These are phyloP conservation scores for Gillenia trifoliata DNA, from an alignment of 306 rosid species.

Conservation along the genomic window DNA sequence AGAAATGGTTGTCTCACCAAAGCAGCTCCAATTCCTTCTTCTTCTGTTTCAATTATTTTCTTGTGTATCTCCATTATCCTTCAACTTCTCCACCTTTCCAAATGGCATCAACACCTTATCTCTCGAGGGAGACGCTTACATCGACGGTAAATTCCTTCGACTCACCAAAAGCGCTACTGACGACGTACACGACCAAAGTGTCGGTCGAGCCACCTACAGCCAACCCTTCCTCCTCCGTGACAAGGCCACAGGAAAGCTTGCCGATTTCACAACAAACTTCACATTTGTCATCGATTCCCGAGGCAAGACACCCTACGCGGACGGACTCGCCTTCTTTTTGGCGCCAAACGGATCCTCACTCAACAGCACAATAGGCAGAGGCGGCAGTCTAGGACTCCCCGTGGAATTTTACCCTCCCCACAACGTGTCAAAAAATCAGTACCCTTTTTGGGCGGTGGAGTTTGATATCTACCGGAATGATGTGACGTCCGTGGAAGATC, in stretches of 20 bases:
- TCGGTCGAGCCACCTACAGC: neutral
- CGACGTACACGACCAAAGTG: neutral
- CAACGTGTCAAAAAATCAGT: neutral
- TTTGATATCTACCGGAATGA: conserved; percentile 31
- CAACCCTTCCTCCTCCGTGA: conserved; percentile 7
- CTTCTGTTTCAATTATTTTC: neutral
- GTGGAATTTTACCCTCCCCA: neutral
- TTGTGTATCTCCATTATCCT: neutral
- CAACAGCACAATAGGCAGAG: neutral
- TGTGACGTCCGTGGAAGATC: conserved; percentile 3
- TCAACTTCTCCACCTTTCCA: neutral
- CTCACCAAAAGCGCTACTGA: neutral
- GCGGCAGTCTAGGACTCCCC: neutral
- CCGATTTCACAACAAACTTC: neutral
- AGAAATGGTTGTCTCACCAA: neutral
- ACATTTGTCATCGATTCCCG: neutral
- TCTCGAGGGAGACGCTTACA: neutral
- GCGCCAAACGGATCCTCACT: neutral
- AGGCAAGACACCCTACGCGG: neutral
- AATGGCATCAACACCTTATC: neutral
- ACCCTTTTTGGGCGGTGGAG: conserved; percentile 36
- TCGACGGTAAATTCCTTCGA: neutral
- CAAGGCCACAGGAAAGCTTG: neutral
- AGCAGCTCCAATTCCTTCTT: neutral
- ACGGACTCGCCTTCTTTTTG: neutral